Conservation (phyloP, 306 rosid genomes). For the Cucurbita ficifolia region DNA sequence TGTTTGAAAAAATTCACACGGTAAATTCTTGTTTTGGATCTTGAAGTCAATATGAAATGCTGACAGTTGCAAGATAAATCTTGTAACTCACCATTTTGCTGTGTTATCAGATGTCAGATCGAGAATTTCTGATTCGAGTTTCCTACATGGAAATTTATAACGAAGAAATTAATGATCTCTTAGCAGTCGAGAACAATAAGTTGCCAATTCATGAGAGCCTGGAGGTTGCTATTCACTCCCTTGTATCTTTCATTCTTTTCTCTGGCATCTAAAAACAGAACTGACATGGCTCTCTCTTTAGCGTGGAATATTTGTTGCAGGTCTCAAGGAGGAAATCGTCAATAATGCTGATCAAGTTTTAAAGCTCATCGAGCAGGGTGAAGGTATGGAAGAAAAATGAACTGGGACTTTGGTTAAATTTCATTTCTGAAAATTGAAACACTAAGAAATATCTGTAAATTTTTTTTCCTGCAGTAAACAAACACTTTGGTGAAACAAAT, state of each 20-base stretch:
- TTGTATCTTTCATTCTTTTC: neutral
- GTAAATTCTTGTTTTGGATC: conserved; percentile 15
- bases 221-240: conserved; percentile 39
- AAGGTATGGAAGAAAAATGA: conserved; percentile 41
- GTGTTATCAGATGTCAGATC: conserved; percentile 39
- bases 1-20: conserved; percentile 57
- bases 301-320: conserved; percentile 96
- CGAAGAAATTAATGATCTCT: conserved; percentile 87
- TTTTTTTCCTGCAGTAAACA: conserved; percentile 41
- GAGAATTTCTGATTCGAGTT: conserved; percentile 81
- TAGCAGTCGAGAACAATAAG: conserved; percentile 72
- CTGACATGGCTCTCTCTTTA: conserved; percentile 21
- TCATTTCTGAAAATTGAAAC: neutral
- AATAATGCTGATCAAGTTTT: conserved; percentile 68
- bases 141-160: conserved; percentile 94
- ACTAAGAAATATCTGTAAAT: conserved; percentile 7
- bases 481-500: conserved; percentile 94
- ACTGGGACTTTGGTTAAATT: conserved; percentile 2
- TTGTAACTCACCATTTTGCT: neutral
- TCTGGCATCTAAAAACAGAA: neutral
- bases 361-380: conserved; percentile 64
- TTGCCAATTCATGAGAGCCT: conserved; percentile 92
- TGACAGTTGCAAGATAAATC: conserved; percentile 3
- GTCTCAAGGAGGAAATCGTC: conserved; percentile 79
- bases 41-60: neutral